Percentiles rank a stretch among this genome's conserved stretches.
Evolutionary conservation across 176 grass and related monocot genomes (phyloP).

Genomic region (Avena atlantica): DNA sequence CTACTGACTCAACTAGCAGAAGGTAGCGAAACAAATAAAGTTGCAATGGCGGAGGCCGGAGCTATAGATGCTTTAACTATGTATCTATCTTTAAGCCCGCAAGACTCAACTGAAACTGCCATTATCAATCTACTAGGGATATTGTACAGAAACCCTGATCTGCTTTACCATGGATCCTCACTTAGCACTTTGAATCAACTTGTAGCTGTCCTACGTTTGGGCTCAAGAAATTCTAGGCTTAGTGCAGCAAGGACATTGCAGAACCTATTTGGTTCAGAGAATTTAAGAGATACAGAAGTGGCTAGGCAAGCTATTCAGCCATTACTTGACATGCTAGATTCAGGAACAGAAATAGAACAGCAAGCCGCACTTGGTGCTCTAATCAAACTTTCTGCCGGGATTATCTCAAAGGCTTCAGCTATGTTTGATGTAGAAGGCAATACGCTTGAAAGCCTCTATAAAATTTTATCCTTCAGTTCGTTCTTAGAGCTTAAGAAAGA

Average conservation of each 20-base stretch:
- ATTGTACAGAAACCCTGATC: conserved; percentile 84
- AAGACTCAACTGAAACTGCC: conserved; percentile 87
- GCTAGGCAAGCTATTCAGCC: conserved; percentile 91
- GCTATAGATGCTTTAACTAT: conserved; percentile 86
- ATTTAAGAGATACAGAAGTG: conserved; percentile 91
- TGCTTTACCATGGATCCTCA: conserved; percentile 86
- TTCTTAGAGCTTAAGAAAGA: conserved; percentile 86
- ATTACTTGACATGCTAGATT: conserved; percentile 91
- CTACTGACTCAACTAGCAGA: conserved; percentile 87
- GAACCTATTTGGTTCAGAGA: conserved; percentile 89
- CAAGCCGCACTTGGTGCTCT: conserved; percentile 78
- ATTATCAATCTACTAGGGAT: conserved; percentile 87
- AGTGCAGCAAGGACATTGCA: conserved; percentile 85
- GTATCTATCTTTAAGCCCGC: conserved; percentile 96
- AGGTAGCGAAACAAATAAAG: conserved; percentile 74
- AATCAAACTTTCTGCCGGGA: conserved; percentile 85
- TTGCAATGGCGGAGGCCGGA: conserved; percentile 90
- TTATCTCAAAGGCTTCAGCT: conserved; percentile 73
- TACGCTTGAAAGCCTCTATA: conserved; percentile 88
- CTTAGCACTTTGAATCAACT: conserved; percentile 92
- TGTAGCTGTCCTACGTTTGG: conserved; percentile 82
- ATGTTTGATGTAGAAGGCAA: conserved; percentile 85
- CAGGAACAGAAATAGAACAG: conserved; percentile 96
- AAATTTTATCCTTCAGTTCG: conserved; percentile 75
- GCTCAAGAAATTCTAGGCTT: conserved; percentile 92